phyloP scores from a whole-genome alignment of 2,329 filamentous ascomycete genomes.

The Fusarium beomiforme region DNA sequence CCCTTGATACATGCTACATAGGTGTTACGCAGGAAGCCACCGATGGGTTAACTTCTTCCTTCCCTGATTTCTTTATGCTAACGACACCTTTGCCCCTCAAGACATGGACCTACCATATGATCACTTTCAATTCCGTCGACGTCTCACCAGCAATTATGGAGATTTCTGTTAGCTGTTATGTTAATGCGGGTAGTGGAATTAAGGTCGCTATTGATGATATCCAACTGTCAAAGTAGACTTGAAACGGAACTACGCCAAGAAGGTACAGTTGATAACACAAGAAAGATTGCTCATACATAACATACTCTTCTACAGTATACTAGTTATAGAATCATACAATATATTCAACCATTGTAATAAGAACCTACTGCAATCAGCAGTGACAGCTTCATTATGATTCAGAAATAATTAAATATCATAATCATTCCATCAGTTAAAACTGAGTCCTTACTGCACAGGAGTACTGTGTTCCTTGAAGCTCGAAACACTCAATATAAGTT shows the following conservation, averaged over 20 bases:
- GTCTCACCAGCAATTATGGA: neutral
- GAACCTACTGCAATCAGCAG: too few species aligned
- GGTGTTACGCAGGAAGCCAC: accelerated
- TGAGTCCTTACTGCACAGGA: too few species aligned
- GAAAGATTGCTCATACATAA: too few species aligned
- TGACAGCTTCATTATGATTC: too few species aligned
- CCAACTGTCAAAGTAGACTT: neutral
- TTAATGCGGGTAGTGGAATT: neutral
- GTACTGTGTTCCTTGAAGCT: too few species aligned
- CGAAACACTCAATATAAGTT: too few species aligned
- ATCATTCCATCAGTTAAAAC: too few species aligned
- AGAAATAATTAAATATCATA: too few species aligned
- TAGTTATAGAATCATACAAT: too few species aligned
- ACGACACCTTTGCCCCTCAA: neutral
- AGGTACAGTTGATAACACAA: too few species aligned
- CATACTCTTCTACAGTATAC: too few species aligned
- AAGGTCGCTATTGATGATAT: neutral
- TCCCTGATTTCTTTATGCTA: accelerated
- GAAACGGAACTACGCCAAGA: neutral
- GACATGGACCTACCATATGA: neutral
- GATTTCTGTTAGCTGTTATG: neutral
- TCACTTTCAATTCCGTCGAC: neutral
- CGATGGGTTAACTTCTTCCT: neutral
- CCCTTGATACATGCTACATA: neutral
- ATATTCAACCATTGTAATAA: too few species aligned